phyloP scores from a whole-genome alignment of 495 filamentous ascomycete genomes.

The Penicillium alfredii region DNA sequence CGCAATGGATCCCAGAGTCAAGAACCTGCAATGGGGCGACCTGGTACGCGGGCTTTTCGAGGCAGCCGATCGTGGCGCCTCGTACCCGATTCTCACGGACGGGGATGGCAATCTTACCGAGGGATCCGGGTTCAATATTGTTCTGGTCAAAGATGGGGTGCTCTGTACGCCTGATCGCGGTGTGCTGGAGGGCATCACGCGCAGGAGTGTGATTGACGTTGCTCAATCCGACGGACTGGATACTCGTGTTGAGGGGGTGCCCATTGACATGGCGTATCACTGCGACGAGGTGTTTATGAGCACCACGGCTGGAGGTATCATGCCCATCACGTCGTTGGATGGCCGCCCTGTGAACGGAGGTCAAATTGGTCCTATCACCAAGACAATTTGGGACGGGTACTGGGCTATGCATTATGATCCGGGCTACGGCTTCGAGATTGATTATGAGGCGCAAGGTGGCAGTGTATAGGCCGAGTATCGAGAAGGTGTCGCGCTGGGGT shows the following conservation, averaged over 20 bases:
- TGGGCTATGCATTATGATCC: slow-evolving; percentile 35
- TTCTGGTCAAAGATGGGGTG: slow-evolving; percentile 25
- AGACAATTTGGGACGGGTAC: slow-evolving; percentile 37
- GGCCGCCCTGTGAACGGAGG: slow-evolving; percentile 29
- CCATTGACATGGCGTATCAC: slow-evolving; percentile 24
- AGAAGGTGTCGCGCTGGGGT: no score
- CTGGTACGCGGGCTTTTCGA: slow-evolving; percentile 30
- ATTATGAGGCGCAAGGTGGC: no score
- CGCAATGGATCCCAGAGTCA: slow-evolving; percentile 34
- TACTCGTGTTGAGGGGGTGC: slow-evolving; percentile 23
- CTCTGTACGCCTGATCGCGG: slow-evolving; percentile 29
- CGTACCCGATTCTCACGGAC: slow-evolving; percentile 35
- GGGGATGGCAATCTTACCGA: slow-evolving; percentile 32
- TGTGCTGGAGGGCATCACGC: slow-evolving; percentile 29
- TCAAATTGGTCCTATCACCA: slow-evolving; percentile 31
- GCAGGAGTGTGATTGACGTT: slow-evolving; percentile 30
- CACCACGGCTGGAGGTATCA: slow-evolving; percentile 36
- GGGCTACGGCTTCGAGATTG: slow-evolving; percentile 23
- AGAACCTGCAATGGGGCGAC: slow-evolving; percentile 41
- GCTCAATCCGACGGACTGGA: slow-evolving; percentile 16
- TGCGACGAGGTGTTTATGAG: slow-evolving; percentile 36
- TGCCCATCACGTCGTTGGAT: slow-evolving; percentile 35
- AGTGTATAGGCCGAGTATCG: no score
- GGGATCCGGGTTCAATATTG: slow-evolving; percentile 29
- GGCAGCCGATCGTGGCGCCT: slow-evolving; percentile 21